Evolutionary conservation across 805 yeast species (phyloP).

Genomic region (Sugiyamaella chiloensis): DNA sequence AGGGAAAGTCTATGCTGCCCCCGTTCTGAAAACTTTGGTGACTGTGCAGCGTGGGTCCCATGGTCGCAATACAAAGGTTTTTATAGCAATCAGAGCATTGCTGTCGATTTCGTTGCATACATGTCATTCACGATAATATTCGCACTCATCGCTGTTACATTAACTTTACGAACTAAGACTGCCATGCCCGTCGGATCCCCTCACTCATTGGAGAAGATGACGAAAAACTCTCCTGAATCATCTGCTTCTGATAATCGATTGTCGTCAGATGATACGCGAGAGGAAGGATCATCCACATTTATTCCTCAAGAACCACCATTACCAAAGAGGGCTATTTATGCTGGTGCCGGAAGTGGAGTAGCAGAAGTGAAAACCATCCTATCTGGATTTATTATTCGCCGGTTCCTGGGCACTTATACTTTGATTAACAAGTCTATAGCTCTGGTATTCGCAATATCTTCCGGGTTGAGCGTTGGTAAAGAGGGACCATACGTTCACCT

Average conservation of each 20-base stretch:
- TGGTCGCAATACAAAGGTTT: slow-evolving; percentile 38
- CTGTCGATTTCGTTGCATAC: slow-evolving; percentile 28
- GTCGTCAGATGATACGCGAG: neutral
- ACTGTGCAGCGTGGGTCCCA: slow-evolving; percentile 43
- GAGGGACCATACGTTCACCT: slow-evolving; percentile 64
- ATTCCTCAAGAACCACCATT: neutral
- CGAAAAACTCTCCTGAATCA: neutral
- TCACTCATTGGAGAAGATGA: neutral
- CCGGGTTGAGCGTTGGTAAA: slow-evolving; percentile 56
- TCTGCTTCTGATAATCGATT: neutral
- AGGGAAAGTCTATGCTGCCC: slow-evolving; percentile 44
- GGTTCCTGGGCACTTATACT: slow-evolving; percentile 51
- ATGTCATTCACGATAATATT: slow-evolving; percentile 38
- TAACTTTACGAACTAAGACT: slow-evolving; percentile 48
- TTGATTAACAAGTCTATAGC: slow-evolving; percentile 48
- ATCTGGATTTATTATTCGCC: slow-evolving; percentile 55
- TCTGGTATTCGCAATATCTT: slow-evolving; percentile 51
- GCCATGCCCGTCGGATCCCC: slow-evolving; percentile 28
- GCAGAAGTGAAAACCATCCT: slow-evolving; percentile 60
- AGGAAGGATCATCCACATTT: neutral
- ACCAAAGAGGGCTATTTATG: slow-evolving; percentile 37
- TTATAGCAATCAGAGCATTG: slow-evolving; percentile 4
- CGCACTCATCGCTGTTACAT: slow-evolving; percentile 43
- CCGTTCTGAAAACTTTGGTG: slow-evolving; percentile 12
- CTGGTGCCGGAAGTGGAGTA: slow-evolving; percentile 59